Evolutionary conservation across 2,329 filamentous ascomycete genomes (phyloP).

Genomic region (Rhynchosporium agropyri): DNA sequence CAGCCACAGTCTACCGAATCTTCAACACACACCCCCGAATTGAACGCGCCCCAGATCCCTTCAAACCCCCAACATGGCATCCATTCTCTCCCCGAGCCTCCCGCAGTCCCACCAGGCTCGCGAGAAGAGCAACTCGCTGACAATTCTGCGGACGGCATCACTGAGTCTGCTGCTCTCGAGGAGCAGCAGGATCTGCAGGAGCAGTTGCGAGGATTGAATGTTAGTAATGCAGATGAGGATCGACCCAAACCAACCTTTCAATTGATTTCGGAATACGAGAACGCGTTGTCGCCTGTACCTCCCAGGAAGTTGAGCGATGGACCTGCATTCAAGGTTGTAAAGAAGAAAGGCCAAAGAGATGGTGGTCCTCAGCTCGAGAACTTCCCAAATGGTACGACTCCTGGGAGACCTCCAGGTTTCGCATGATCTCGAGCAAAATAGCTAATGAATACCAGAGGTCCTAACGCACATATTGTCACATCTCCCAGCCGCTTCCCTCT

Average conservation of each 20-base stretch:
- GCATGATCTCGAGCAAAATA: constrained; percentile 27
- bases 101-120: constrained; percentile 42
- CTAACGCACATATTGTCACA: constrained; percentile 90
- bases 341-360: constrained; percentile 44
- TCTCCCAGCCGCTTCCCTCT: constrained; percentile 81
- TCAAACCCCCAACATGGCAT: constrained; percentile 60
- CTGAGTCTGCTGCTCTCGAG: constrained; percentile 32
- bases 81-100: constrained; percentile 48
- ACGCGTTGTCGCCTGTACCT: constrained; percentile 53
- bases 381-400: constrained; percentile 76
- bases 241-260: constrained; percentile 43
- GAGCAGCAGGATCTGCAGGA: constrained; percentile 46
- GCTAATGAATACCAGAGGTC: constrained; percentile 66
- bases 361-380: constrained; percentile 44
- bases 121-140: background rate
- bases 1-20: constrained; percentile 58
- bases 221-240: constrained; percentile 39
- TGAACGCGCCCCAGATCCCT: constrained; percentile 43
- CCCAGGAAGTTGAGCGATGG: constrained; percentile 48
- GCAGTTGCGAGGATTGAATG: constrained; percentile 56
- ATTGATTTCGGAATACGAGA: constrained; percentile 63
- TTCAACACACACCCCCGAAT: constrained; percentile 48
- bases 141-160: background rate
- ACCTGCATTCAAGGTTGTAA: constrained; percentile 59
- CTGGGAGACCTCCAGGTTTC: constrained; percentile 2